phyloP scores from a whole-genome alignment of 2,329 filamentous ascomycete species.

The Aspergillus carbonarius region DNA sequence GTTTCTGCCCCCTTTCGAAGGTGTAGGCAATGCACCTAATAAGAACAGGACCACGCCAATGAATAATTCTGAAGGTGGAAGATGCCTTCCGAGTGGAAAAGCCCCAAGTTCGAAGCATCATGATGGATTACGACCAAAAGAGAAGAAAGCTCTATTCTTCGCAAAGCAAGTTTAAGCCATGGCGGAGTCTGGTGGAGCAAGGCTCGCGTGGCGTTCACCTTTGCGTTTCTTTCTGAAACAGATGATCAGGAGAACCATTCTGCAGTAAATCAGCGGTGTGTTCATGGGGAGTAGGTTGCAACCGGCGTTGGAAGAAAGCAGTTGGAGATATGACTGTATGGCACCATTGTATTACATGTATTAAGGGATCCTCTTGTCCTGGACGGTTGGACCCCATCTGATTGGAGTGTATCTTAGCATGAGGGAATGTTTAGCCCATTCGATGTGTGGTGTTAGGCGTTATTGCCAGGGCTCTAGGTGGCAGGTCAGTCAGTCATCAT shows the following conservation, averaged over 20 bases:
- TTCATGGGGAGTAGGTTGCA: background rate
- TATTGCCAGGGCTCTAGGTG: background rate
- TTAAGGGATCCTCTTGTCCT: background rate
- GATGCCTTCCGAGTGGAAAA: background rate
- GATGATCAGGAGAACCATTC: background rate
- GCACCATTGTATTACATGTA: conserved; percentile 2
- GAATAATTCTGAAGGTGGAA: conserved; percentile 1
- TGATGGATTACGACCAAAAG: background rate
- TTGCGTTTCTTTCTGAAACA: background rate
- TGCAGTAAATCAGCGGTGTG: background rate
- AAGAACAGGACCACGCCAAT: background rate
- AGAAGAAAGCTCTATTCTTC: background rate
- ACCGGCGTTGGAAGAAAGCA: background rate
- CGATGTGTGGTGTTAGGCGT: background rate
- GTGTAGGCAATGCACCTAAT: conserved; percentile 21
- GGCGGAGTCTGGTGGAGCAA: background rate
- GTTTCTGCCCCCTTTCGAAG: conserved; percentile 31
- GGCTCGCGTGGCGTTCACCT: background rate
- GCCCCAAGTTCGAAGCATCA: background rate
- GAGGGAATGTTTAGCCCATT: background rate
- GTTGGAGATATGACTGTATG: background rate
- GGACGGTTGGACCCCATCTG: background rate
- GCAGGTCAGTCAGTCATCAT: background rate
- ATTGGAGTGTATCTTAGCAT: background rate
- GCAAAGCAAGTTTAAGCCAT: background rate